Evolutionary conservation across 345 rosid species (phyloP), one percentile per base, ranked within the genome.

Genomic region (Acer campestre): DNA sequence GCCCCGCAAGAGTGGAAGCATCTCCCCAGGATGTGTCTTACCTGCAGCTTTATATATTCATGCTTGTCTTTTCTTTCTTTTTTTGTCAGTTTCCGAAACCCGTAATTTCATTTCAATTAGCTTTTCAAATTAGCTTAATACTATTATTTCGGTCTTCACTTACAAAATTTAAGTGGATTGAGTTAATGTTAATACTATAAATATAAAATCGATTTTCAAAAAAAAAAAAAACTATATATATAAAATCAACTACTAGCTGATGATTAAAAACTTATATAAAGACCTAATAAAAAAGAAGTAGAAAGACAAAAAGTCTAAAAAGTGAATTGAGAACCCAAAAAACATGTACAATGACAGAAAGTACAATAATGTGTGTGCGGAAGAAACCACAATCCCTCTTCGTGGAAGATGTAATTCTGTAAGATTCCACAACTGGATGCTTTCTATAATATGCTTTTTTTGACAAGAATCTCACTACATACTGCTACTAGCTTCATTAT

Each of bases 371-470:
- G 58, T 38, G 2, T 51, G 56, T 46, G 18, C 31, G 48, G 73
- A 80, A 75, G 73, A 78, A 85, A 61, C 78, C 77, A 68, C 79
- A 79, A 35, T 79, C 83, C 81, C 77, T 79, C 73, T 81, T 77
- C 75, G 44, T 70, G 84, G 78, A 51, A 74, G 78, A 74, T 48
- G 20, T 81, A 14, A 16, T 14, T 14, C 73, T 16, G 55, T 70
- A 31, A 25, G 84, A 76, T 80, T 81, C 80, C 82, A 23, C 11
- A 61, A 61, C 56, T 13, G 20, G 11, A n/a, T 31, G 2, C 53
- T 4, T 51, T 51, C 49, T 0, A 51, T 51, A 16, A 51, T 51
- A 51, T 51, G n/a, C 8, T 13, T 49, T 14, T 49, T 27, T 13
- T 49, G 18, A 49, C 55, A 49, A 49, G 55, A 49, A 49, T 49